Base-by-base conservation (phyloP, 768 basidiomycete species). In the Coprinopsis strossmayeri region DNA sequence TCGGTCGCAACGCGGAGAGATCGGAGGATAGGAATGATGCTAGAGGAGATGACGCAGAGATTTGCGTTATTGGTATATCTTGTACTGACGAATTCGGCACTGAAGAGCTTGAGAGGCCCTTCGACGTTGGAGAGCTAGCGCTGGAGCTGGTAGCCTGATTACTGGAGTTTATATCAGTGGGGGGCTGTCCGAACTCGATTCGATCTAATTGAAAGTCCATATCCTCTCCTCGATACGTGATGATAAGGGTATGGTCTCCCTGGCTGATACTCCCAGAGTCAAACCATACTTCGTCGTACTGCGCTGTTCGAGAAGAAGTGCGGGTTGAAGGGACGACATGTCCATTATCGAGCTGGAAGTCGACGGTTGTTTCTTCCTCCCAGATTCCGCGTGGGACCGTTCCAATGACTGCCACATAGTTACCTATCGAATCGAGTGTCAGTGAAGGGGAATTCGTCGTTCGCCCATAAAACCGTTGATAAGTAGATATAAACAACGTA, bases 171-270 rank as follows among this genome's bases (percentile, higher is more conserved):
- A n/a, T n/a, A n/a, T n/a, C n/a, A n/a, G n/a, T n/a, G n/a, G n/a
- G n/a, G n/a, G n/a, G n/a, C n/a, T n/a, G n/a, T n/a, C n/a, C 12
- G 62, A 53, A 4, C 55, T 63, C 38, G 30, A 32, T 32, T 15
- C 30, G 7, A 32, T 32, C 30, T 15, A 32, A 32, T 15, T 32
- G 30, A 15, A 32, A 32, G 30, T 21, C 18, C 40, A 27, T 24
- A 26, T 40, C 10, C 15, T 28, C 26, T 25, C 13, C 1, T 32
- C 30, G 30, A 32, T 32, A 32, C 30, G 15, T 15, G 9, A 32
- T 7, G 9, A 15, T 32, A 32, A 32, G 9, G 9, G 30, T 32
- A 15, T 32, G 30, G 9, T 32, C 30, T 7, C 15, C 30, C 30
- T 7, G 30, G 15, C 9, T 7, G 30, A 32, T 7, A 7, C 9